These are phyloP conservation scores for Fusarium nematophilum DNA, from an alignment of 2,329 filamentous ascomycete genomes.

Conservation along the genomic window DNA sequence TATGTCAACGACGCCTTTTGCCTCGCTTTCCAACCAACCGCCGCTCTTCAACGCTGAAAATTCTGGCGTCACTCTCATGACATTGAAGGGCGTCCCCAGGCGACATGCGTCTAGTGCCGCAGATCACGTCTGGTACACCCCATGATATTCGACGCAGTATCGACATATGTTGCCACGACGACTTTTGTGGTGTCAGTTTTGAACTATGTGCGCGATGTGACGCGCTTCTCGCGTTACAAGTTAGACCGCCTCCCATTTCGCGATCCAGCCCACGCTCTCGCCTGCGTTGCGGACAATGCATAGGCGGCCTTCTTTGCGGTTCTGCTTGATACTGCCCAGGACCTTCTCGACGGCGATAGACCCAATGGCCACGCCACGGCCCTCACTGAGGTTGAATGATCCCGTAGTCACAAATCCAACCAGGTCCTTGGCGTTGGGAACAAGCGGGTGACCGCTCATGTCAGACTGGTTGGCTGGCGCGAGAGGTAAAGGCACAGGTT, in stretches of 20 bases:
- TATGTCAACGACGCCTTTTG: conserved; percentile 47
- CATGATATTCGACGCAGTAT: background rate
- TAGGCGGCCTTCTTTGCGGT: conserved; percentile 59
- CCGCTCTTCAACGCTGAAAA: background rate
- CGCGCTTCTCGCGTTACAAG: background rate
- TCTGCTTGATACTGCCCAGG: conserved; percentile 48
- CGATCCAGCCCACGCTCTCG: conserved; percentile 81
- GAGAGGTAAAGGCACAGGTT: conserved; percentile 45
- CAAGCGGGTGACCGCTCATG: conserved; percentile 68
- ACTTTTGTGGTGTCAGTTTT: too few relatives aligned
- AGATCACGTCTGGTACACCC: conserved; percentile 1
- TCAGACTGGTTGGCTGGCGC: conserved; percentile 52
- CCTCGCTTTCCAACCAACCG: conserved; percentile 3
- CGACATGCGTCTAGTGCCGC: conserved; percentile 1
- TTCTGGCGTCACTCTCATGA: conserved; percentile 20
- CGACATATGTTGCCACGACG: too few relatives aligned
- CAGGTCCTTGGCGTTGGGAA: conserved; percentile 80
- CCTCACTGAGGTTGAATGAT: conserved; percentile 82
- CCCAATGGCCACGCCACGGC: conserved; percentile 80
- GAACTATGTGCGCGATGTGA: background rate
- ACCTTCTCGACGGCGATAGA: conserved; percentile 73
- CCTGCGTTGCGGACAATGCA: conserved; percentile 89
- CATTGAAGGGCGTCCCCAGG: conserved; percentile 12
- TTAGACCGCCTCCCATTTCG: conserved; percentile 76
- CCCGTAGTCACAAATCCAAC: conserved; percentile 93